Evolutionary conservation across 495 filamentous ascomycete species (phyloP).

Genomic region (Oidiodendron maius): DNA sequence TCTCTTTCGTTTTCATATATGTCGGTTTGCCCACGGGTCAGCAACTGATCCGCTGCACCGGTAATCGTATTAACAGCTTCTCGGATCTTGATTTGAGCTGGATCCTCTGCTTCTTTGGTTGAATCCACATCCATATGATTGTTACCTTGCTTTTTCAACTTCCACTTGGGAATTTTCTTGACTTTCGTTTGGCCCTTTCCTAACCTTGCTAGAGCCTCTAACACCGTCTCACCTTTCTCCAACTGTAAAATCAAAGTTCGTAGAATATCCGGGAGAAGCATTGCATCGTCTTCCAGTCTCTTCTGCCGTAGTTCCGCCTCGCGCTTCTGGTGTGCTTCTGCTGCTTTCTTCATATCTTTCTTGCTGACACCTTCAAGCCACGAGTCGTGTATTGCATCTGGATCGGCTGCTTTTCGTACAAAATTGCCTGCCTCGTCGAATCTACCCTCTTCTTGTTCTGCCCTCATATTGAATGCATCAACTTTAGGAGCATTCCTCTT

Average conservation of each 20-base stretch:
- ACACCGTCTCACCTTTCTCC: constrained; percentile 77
- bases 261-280: constrained; percentile 70
- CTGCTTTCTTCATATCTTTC: constrained; percentile 84
- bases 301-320: constrained; percentile 68
- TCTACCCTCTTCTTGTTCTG: constrained; percentile 84
- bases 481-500: constrained; percentile 95
- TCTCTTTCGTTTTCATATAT: constrained; percentile 92
- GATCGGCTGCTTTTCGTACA: constrained; percentile 82
- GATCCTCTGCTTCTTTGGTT: constrained; percentile 48
- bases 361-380: constrained; percentile 92
- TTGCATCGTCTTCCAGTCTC: constrained; percentile 63
- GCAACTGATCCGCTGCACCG: constrained; percentile 78
- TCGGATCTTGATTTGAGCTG: constrained; percentile 61
- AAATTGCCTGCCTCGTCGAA: constrained; percentile 91
- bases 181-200: constrained; percentile 63
- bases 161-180: constrained; percentile 58
- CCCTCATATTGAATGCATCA: constrained; percentile 91
- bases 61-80: constrained; percentile 77
- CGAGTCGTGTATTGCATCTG: constrained; percentile 82
- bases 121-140: constrained; percentile 65
- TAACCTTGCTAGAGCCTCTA: constrained; percentile 82
- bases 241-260: constrained; percentile 63
- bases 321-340: constrained; percentile 80
- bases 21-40: constrained; percentile 73
- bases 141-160: constrained; percentile 47